phyloP scores from a whole-genome alignment of 371 early-diverging fungal species.

The Mucor velutinosus region DNA sequence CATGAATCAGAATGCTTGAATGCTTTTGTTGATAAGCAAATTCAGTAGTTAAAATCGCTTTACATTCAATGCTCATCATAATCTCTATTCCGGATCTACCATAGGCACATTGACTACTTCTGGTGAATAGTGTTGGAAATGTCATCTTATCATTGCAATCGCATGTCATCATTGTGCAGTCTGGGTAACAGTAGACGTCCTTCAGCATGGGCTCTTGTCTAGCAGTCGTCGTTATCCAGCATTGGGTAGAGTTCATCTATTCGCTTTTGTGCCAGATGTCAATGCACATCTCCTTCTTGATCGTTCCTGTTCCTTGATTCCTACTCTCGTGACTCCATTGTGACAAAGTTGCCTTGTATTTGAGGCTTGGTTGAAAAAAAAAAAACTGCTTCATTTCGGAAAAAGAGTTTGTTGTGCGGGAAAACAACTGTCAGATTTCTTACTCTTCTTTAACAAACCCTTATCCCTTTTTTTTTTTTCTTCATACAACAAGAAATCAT shows the following conservation, averaged over 20 bases:
- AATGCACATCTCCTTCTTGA: neutral
- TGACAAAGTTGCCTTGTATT: neutral
- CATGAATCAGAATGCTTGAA: too few species aligned
- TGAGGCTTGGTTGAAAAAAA: neutral
- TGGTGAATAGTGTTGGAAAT: neutral
- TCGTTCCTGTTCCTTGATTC: neutral
- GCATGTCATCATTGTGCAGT: neutral
- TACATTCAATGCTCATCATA: neutral
- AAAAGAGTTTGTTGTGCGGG: neutral
- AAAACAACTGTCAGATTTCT: slow-evolving; percentile 3
- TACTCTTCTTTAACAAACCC: neutral
- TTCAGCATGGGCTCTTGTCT: too few species aligned
- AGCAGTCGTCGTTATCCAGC: too few species aligned
- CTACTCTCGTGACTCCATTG: neutral
- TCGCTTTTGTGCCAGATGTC: neutral
- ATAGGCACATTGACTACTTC: too few species aligned
- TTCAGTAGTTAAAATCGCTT: too few species aligned
- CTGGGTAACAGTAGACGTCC: too few species aligned
- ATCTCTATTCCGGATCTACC: too few species aligned
- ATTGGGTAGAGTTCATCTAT: too few species aligned
- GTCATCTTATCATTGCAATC: neutral
- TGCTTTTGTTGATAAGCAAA: too few species aligned
- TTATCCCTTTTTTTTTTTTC: neutral
- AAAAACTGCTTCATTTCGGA: neutral
- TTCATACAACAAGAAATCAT: neutral